These are phyloP conservation scores for Pseudogymnoascus sp. DNA, from an alignment of 2,329 filamentous ascomycete species.

Conservation along the genomic window DNA sequence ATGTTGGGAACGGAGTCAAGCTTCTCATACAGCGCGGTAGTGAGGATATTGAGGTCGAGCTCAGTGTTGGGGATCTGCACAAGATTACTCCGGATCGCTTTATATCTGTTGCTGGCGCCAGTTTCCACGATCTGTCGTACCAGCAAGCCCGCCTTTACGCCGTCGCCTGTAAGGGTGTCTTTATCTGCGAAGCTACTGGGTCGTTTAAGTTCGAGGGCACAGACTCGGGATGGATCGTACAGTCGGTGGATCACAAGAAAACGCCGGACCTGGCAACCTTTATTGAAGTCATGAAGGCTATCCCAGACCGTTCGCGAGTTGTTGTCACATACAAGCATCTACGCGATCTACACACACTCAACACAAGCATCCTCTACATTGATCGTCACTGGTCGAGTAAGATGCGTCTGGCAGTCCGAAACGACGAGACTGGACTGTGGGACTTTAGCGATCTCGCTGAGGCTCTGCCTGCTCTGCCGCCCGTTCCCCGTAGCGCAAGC, in stretches of 20 bases:
- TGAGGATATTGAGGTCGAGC: slow-evolving; percentile 73
- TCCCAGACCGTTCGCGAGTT: slow-evolving; percentile 74
- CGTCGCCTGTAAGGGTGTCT: slow-evolving; percentile 85
- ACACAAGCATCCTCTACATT: slow-evolving; percentile 85
- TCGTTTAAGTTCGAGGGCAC: slow-evolving; percentile 92
- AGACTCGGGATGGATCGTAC: slow-evolving; percentile 87
- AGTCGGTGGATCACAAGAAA: slow-evolving; percentile 85
- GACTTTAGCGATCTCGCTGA: slow-evolving; percentile 84
- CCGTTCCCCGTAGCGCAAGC: slow-evolving; percentile 68
- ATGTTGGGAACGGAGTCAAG: slow-evolving; percentile 68
- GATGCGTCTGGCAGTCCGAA: slow-evolving; percentile 86
- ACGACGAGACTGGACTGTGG: slow-evolving; percentile 86
- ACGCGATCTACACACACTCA: slow-evolving; percentile 84
- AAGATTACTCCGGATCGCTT: slow-evolving; percentile 93
- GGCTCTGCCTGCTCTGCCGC: slow-evolving; percentile 64
- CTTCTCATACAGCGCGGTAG: slow-evolving; percentile 84
- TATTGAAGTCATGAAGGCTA: slow-evolving; percentile 79
- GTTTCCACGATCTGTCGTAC: slow-evolving; percentile 94
- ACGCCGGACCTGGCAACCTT: slow-evolving; percentile 83
- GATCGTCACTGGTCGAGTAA: slow-evolving; percentile 94
- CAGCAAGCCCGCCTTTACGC: slow-evolving; percentile 95
- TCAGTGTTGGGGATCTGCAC: slow-evolving; percentile 83
- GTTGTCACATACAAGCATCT: slow-evolving; percentile 96
- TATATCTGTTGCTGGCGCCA: slow-evolving; percentile 84
- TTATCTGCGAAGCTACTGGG: slow-evolving; percentile 86